phyloP scores from a whole-genome alignment of 192 early-diverging fungal species.

The Coemansia sp. region DNA sequence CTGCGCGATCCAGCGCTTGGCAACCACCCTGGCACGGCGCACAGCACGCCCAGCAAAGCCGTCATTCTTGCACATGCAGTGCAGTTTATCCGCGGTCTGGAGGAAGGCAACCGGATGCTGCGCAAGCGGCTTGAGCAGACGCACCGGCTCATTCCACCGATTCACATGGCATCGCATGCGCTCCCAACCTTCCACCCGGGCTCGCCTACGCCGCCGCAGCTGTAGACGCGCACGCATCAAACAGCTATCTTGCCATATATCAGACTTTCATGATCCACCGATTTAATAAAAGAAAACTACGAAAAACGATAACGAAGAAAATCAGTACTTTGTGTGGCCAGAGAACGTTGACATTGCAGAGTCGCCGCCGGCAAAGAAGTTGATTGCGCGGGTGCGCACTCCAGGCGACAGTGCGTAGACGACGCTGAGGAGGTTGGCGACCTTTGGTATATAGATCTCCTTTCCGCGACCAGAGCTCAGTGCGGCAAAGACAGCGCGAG shows the following conservation, averaged over 20 bases:
- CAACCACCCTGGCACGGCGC: constrained; percentile 59
- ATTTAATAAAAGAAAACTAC: neutral
- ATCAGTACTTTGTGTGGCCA: constrained; percentile 44
- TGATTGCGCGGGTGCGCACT: constrained; percentile 18
- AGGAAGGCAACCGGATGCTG: constrained; percentile 49
- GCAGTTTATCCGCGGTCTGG: constrained; percentile 64
- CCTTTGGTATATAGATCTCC: constrained; percentile 51
- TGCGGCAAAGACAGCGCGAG: constrained; percentile 58
- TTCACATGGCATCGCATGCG: constrained; percentile 16
- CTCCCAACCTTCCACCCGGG: constrained; percentile 14
- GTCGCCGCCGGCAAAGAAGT: constrained; percentile 24
- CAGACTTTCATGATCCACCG: neutral
- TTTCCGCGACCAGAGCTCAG: constrained; percentile 56
- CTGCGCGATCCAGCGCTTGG: constrained; percentile 56
- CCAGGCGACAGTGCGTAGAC: constrained; percentile 19
- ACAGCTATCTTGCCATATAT: neutral
- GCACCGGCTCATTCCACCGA: constrained; percentile 19
- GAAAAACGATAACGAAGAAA: neutral
- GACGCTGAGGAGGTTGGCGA: constrained; percentile 19
- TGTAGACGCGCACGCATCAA: constrained; percentile 1
- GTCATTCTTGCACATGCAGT: constrained; percentile 81
- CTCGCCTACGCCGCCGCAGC: constrained; percentile 13
- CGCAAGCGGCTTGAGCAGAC: constrained; percentile 41
- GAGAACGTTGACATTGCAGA: constrained; percentile 36
- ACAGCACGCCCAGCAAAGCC: constrained; percentile 79